Evolutionary conservation across 768 basidiomycete genomes (phyloP).

Genomic region (Amanita rubescens): DNA sequence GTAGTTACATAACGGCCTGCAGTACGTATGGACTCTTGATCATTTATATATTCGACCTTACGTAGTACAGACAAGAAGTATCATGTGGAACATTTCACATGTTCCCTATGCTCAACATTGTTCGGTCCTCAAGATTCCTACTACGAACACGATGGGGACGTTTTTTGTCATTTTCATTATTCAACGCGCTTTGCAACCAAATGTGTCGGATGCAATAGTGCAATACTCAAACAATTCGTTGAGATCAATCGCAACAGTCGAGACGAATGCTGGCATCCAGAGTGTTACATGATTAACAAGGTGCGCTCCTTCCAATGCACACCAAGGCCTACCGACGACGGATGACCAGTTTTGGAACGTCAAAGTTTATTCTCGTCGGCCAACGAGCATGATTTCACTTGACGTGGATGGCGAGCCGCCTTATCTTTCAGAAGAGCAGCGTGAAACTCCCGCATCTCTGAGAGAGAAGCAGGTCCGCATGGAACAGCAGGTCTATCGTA

Average conservation of each 20-base stretch:
- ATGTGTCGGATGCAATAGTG: slow-evolving; percentile 94
- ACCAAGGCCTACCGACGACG: neutral
- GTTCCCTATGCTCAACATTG: slow-evolving; percentile 90
- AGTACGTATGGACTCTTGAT: slow-evolving; percentile 42
- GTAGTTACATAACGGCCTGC: slow-evolving; percentile 99
- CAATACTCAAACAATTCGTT: slow-evolving; percentile 98
- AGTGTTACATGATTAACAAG: slow-evolving; percentile 99
- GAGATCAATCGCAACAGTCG: slow-evolving; percentile 98
- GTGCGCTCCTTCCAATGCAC: slow-evolving; percentile 34
- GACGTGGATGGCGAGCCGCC: slow-evolving; percentile 47
- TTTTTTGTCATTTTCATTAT: slow-evolving; percentile 99
- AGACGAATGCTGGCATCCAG: slow-evolving; percentile 99
- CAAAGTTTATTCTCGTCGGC: slow-evolving; percentile 74
- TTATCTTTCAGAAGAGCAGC: slow-evolving; percentile 71
- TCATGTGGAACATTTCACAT: slow-evolving; percentile 99
- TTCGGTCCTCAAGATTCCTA: slow-evolving; percentile 99
- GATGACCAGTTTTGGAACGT: slow-evolving; percentile 92
- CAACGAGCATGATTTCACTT: slow-evolving; percentile 49
- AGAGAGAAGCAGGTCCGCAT: slow-evolving; percentile 88
- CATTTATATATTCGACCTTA: slow-evolving; percentile 6
- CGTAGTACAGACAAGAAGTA: slow-evolving; percentile 81
- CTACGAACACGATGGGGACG: slow-evolving; percentile 97
- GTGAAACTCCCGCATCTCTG: slow-evolving; percentile 69
- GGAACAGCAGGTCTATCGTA: slow-evolving; percentile 97
- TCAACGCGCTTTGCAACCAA: slow-evolving; percentile 98